Evolutionary conservation across 2,329 filamentous ascomycete genomes (phyloP).

Genomic region (Chalaropsis ovoidea): DNA sequence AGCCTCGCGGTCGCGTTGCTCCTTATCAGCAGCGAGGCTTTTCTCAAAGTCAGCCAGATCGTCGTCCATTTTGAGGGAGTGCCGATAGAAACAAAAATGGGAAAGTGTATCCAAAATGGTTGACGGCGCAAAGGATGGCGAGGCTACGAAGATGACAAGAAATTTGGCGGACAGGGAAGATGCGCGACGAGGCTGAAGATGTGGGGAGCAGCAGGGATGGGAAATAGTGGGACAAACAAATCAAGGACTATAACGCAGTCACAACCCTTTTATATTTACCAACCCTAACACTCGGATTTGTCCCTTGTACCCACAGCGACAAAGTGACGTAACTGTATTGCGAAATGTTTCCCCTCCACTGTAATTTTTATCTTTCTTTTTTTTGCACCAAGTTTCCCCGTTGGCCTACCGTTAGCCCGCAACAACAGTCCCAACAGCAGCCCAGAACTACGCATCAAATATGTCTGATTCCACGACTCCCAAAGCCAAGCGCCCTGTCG

Average conservation of each 20-base stretch:
- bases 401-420: no score
- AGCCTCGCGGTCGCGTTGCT: constrained; percentile 37
- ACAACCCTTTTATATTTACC: no score
- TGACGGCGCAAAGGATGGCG: constrained; percentile 3
- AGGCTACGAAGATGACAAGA: background rate
- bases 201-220: no score
- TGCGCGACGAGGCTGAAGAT: background rate
- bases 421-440: no score
- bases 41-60: constrained; percentile 67
- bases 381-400: no score
- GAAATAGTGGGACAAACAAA: no score
- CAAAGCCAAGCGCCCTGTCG: constrained; percentile 44
- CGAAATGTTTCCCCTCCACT: background rate
- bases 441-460: background rate
- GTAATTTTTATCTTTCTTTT: background rate
- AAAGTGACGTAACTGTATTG: background rate
- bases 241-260: no score
- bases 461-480: constrained; percentile 1
- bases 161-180: background rate
- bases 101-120: background rate
- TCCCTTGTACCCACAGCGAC: no score
- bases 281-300: no score
- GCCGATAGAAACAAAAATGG: background rate
- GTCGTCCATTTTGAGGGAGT: constrained; percentile 39
- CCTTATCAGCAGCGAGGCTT: constrained; percentile 56